Evolutionary conservation across 1,284 basidiomycete species (phyloP).

Genomic region (Sporisorium iseilematis-ciliati): DNA sequence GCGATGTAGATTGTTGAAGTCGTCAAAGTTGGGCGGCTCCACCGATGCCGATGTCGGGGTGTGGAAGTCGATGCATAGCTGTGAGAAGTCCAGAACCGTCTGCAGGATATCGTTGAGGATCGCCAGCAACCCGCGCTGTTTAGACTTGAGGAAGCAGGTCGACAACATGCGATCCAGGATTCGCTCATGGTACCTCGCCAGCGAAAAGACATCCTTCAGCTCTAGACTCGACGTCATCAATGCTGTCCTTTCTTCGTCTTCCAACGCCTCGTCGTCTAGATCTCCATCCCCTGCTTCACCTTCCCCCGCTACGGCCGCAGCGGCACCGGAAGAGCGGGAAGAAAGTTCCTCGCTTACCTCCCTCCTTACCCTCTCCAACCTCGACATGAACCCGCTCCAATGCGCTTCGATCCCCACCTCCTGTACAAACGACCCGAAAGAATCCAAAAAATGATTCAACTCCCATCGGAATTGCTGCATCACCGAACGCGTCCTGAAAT

Average conservation of each 20-base stretch:
- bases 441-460: slow-evolving; percentile 33
- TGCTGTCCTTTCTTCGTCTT: slow-evolving; percentile 33
- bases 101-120: slow-evolving; percentile 45
- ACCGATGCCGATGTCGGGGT: slow-evolving; percentile 5
- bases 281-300: slow-evolving; percentile 25
- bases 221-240: slow-evolving; percentile 32
- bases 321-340: neutral
- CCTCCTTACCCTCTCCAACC: slow-evolving; percentile 26
- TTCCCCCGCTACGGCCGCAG: neutral
- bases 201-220: slow-evolving; percentile 58
- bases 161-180: slow-evolving; percentile 56
- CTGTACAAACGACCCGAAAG: slow-evolving; percentile 30
- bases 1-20: slow-evolving; percentile 22
- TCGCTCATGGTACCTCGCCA: slow-evolving; percentile 55
- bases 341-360: slow-evolving; percentile 40
- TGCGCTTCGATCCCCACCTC: slow-evolving; percentile 44
- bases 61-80: slow-evolving; percentile 41
- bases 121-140: slow-evolving; percentile 20
- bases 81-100: slow-evolving; percentile 42
- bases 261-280: slow-evolving; percentile 35
- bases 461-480: slow-evolving; percentile 43
- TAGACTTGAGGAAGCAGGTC: slow-evolving; percentile 49
- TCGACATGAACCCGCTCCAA: slow-evolving; percentile 40
- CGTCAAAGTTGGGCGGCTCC: slow-evolving; percentile 25
- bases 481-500: slow-evolving; percentile 22